A percentile compares a stretch with the other conserved stretches of the same genome.
These are phyloP conservation scores for Volvariella surrecta DNA, from an alignment of 1,284 basidiomycete species.

Conservation along the genomic window DNA sequence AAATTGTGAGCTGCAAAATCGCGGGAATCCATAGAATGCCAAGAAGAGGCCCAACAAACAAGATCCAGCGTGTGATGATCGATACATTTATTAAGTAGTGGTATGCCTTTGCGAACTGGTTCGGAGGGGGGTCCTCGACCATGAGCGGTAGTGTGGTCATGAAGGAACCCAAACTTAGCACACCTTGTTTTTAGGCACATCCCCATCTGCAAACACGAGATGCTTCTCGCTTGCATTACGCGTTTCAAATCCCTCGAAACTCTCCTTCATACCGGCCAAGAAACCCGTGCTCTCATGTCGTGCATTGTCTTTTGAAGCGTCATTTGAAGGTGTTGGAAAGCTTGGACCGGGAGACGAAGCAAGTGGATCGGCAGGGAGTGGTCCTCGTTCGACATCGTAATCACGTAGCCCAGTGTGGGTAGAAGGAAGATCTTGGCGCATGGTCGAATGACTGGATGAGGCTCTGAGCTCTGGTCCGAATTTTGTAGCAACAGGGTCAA, in stretches of 20 bases:
- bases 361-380: too few species aligned
- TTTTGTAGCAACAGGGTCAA: too few species aligned
- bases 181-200: slow-evolving; percentile 49
- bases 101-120: slow-evolving; percentile 55
- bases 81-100: slow-evolving; percentile 72
- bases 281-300: slow-evolving; percentile 41
- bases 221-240: slow-evolving; percentile 44
- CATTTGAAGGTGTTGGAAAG: background rate
- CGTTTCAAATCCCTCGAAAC: slow-evolving; percentile 53
- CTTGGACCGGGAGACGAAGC: background rate
- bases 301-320: background rate
- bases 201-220: slow-evolving; percentile 55
- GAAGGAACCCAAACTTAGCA: slow-evolving; percentile 6
- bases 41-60: slow-evolving; percentile 72
- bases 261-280: slow-evolving; percentile 41
- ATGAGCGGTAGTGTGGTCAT: background rate
- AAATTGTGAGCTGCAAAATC: slow-evolving; percentile 62
- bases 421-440: too few species aligned
- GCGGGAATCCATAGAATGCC: slow-evolving; percentile 70
- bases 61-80: slow-evolving; percentile 73
- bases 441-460: too few species aligned
- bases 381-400: too few species aligned
- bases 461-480: too few species aligned
- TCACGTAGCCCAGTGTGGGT: too few species aligned
- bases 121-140: background rate